Percentiles rank a stretch among this genome's conserved stretches.
Conservation (phyloP, 352 stramenopile genomes). For the Phytophthora vignae region DNA sequence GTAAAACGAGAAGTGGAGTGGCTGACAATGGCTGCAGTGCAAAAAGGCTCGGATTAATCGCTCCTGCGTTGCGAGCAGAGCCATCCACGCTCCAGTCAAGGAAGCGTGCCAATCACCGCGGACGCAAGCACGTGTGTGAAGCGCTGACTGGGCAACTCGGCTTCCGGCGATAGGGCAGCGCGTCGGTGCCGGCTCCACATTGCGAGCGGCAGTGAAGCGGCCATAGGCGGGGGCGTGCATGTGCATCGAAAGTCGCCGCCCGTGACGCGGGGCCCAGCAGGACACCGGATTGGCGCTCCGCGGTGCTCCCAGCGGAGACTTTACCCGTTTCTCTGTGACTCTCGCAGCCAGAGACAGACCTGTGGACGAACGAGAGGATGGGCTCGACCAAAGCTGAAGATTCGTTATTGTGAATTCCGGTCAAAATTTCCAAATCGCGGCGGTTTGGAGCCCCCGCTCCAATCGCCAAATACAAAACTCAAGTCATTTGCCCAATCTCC, state of each 20-base stretch:
- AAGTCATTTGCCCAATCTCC: no score
- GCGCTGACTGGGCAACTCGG: conserved; percentile 30
- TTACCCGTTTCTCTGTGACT: conserved; percentile 25
- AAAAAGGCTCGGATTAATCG: conserved; percentile 28
- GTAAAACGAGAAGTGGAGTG: conserved; percentile 34
- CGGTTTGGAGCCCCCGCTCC: no score
- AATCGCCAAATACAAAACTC: no score
- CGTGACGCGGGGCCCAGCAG: conserved; percentile 25
- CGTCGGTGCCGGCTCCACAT: conserved; percentile 28
- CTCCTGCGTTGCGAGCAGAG: neutral
- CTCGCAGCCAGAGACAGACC: conserved; percentile 33
- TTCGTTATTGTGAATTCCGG: no score
- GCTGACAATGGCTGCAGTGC: conserved; percentile 9
- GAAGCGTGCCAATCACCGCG: conserved; percentile 25
- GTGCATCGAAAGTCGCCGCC: conserved; percentile 13
- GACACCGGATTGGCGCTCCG: conserved; percentile 36
- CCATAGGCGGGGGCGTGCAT: conserved; percentile 16
- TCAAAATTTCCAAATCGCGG: no score
- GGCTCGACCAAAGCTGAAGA: conserved; percentile 23
- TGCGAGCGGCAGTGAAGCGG: conserved; percentile 18
- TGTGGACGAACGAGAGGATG: conserved; percentile 37
- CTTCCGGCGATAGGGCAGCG: conserved; percentile 22
- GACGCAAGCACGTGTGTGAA: conserved; percentile 29
- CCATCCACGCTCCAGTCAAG: conserved; percentile 30
- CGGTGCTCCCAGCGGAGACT: conserved; percentile 9